Evolutionary conservation across 2,329 filamentous ascomycete species (phyloP), one percentile per base, ranked within the genome.

Genomic region (Pseudogymnoascus sp.): DNA sequence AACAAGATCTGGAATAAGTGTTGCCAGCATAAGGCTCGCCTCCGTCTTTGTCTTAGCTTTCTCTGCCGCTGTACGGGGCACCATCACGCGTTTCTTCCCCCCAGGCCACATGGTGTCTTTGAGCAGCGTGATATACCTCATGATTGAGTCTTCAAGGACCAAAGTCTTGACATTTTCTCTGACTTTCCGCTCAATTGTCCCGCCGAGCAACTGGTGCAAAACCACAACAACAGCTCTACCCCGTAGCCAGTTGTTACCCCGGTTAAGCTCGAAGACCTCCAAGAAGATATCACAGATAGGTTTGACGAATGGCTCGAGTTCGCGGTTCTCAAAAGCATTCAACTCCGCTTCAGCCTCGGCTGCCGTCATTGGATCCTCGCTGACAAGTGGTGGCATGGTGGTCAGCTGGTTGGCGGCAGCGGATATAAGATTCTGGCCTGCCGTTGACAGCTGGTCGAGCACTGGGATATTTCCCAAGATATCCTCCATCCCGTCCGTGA

Each of bases 251-350:
- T 95, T 97, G 73, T 95, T 96, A 38, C 92, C 92, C 62, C 88
- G 86, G 72, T 96, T 95, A 37, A 99, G 81, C 69, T 96, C 92
- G 69, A 99, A 99, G 0, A 91, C 83, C 71, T 99, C 94, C 13
- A 99, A 82, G 74, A 99, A 99, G 62, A 99, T 86, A 72, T 99
- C 94, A 73, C 92, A 96, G 63, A 99, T 96, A 3, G 94, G 95
- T 71, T 96, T 99, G 68, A 99, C 94, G 69, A 99, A 97, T 0
- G 94, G 94, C 70, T 95, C 91, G 2, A 91, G 79, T 67, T 96
- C 90, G 68, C 85, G 86, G 70, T 89, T 86, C 73, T 97, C 92
- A 68, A 95, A 97, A 0, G 92, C 92, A 61, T 92, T 89, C 56
- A 99, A 77, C 73, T 97, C 94, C 0, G 92, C 92, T 73, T 97